Base-by-base conservation (phyloP, 371 early-diverging fungal genomes). In the Zychaea mexicana region DNA sequence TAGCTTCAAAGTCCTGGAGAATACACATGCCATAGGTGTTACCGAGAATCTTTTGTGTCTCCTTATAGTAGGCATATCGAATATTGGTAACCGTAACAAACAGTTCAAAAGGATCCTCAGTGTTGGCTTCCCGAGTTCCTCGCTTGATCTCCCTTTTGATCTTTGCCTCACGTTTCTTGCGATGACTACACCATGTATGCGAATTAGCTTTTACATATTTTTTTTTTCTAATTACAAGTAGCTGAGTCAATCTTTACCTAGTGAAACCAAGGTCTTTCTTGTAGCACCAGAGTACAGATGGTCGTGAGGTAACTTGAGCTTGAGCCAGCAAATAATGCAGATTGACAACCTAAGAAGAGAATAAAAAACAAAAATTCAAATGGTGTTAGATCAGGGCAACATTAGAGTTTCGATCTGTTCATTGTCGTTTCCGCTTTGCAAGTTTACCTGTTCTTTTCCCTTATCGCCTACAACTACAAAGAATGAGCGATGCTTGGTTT, bases 21-120 rank as follows among this genome's bases (percentile, higher is more conserved):
- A 99, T 91, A 66, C 97, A 96, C 96, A 99, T 96, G 42, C 99
- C 99, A 68, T 90, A 99, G 22, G 99, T 99, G 72, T 96, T 94
- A 77, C 99, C 99, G 60, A 99, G 88, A 61, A 99, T 95, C 73
- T 95, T 99, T 65, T 99, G 95, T 13, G 96, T 93, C 77, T 99
- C 99, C 76, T 97, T 98, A 85, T 99, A 99, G 88, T 96, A 98
- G 12, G 96, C 90, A 82, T 98, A 99, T 57, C 98, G 88, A 67
- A 98, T 98, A 72, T 96, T 89, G 52, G 99, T 97, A 19, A 94
- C 90, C 8, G 96, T 87, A 28, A 98, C 88, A 71, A 98, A 98
- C 45, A 97, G 85, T 70, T 98, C 98, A 65, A 98, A 98, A 17
- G 97, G 96, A 78, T 97, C 96, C 45, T 98, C 96, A 28, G 86